Base-by-base conservation (phyloP, 148 eudicot genomes). In the Silene uniflora region DNA sequence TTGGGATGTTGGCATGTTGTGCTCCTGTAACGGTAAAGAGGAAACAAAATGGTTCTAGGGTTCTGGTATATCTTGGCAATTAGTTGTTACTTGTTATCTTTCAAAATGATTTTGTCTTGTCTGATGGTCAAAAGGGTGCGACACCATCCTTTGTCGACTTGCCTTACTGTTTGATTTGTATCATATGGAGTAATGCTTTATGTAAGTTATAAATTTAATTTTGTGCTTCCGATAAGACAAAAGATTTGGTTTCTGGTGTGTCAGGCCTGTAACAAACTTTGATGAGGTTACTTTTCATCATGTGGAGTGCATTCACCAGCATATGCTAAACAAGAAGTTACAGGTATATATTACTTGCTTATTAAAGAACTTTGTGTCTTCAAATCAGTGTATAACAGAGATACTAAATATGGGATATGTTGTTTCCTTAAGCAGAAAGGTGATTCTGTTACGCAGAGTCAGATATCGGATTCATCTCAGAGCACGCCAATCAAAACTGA, bases 251-350 rank as follows among this genome's bases (percentile, higher is more conserved):
- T 47, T 74, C 23, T 52, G 63, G 66, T 72, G 17, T 52, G 79
- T 64, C 88, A 95, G 98, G 93, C 93, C 90, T 59, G 79, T 95
- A 77, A 80, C 77, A 18, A 86, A 90, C 72, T 90, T 86, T 49
- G 87, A 95, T 71, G 98, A 95, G 87, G 81, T 95, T 62, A 73
- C 96, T 19, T 84, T 81, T 83, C 97, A 95, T 81, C 87, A 84
- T 70, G 87, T 89, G 10, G 93, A 92, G 67, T 90, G 93, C 75
- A 82, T 95, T 72, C 90, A 95, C 80, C 89, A 86, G 79, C 97
- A 95, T 82, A 52, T 84, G 63, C 67, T 82, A 62, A 89, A 87
- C 54, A 80, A 85, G 16, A 86, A 73, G 70, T 24, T 75, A 49
- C 86, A 87, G 97, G 98, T 95, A 91, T 12, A 90, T 12, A 42